Percentiles rank a stretch among this genome's conserved stretches.
Conservation (phyloP, 768 basidiomycete genomes). For the Suillus brevipes region DNA sequence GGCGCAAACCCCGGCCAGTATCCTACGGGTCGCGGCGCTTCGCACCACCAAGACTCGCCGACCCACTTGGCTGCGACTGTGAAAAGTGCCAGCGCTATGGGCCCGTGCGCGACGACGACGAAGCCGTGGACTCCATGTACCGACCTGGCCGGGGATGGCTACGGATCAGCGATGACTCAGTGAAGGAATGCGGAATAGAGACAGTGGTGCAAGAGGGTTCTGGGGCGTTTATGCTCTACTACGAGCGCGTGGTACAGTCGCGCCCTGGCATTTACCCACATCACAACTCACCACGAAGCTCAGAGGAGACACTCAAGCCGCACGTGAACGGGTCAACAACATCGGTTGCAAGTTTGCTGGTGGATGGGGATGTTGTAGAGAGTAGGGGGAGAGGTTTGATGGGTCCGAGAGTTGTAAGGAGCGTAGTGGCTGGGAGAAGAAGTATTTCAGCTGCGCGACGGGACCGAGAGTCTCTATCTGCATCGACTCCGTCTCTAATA, state of each 20-base stretch:
- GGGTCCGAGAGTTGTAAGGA: slow-evolving; percentile 56
- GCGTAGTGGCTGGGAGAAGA: slow-evolving; percentile 49
- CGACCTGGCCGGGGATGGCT: slow-evolving; percentile 75
- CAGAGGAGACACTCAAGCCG: slow-evolving; percentile 67
- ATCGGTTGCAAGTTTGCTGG: slow-evolving; percentile 44
- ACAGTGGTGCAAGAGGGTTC: slow-evolving; percentile 71
- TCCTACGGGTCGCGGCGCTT: slow-evolving; percentile 40
- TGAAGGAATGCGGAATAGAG: slow-evolving; percentile 74
- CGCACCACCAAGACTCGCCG: slow-evolving; percentile 38
- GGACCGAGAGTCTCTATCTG: slow-evolving; percentile 24
- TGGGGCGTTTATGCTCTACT: slow-evolving; percentile 90
- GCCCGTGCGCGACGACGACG: slow-evolving; percentile 60
- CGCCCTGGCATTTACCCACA: slow-evolving; percentile 35
- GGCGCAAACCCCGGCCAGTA: slow-evolving; percentile 70
- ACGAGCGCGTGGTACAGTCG: slow-evolving; percentile 65
- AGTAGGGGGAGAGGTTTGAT: slow-evolving; percentile 26
- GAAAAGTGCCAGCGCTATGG: slow-evolving; percentile 46
- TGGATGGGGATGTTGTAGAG: slow-evolving; percentile 18
- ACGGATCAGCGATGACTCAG: slow-evolving; percentile 82
- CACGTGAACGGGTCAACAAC: slow-evolving; percentile 49
- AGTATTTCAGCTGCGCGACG: slow-evolving; percentile 38
- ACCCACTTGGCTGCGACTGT: slow-evolving; percentile 49
- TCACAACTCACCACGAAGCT: slow-evolving; percentile 44
- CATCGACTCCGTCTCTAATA: slow-evolving; percentile 12
- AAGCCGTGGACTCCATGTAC: slow-evolving; percentile 30